Evolutionary conservation across 116 monocot genomes (phyloP), one percentile per base, ranked within the genome.

Genomic region (Papilionanthe hybrid): DNA sequence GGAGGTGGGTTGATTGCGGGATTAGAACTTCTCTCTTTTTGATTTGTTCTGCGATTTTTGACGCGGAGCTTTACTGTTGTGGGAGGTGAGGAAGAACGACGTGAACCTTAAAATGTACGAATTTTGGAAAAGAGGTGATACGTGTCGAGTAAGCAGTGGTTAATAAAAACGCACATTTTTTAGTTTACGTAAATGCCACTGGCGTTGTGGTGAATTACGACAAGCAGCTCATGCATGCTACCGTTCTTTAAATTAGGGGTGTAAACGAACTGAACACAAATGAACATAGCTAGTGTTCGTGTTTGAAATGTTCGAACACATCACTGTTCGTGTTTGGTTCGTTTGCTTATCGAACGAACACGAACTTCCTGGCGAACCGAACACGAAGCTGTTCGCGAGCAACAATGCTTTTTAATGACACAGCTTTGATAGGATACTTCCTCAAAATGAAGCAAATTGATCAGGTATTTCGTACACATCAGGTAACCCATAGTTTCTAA

Each of bases 71-170:
- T 49, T 47, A 49, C 7, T 15, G 45, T n/a, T 15, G 43, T 50
- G 1, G 5, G 49, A 27, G 49, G 4, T 17, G 71, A 73, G n/a
- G 20, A 22, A 50, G 49, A 49, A 12, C 75, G 27, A 29, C 27
- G 75, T 49, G 0, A 75, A 75, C 75, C 75, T 75, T 75, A 75
- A 75, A 49, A 37, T 19, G 41, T 44, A 12, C 49, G 49, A 25
- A 19, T 20, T 69, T 32, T 42, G 1, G 49, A 7, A n/a, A 28
- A n/a, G 12, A 5, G 8, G 12, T 1, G 44, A 44, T 19, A 75
- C 75, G 75, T 75, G 75, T 75, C 75, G 75, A 49, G 45, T 17
- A 27, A 20, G 1, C 49, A 27, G 27, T 75, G 75, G 75, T 15
- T 27, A 25, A 75, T 12, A 72, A 44, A 43, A 44, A 7, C 43